Conservation (phyloP, 129 eudicot genomes). For the Centrapalus pauciflorus region DNA sequence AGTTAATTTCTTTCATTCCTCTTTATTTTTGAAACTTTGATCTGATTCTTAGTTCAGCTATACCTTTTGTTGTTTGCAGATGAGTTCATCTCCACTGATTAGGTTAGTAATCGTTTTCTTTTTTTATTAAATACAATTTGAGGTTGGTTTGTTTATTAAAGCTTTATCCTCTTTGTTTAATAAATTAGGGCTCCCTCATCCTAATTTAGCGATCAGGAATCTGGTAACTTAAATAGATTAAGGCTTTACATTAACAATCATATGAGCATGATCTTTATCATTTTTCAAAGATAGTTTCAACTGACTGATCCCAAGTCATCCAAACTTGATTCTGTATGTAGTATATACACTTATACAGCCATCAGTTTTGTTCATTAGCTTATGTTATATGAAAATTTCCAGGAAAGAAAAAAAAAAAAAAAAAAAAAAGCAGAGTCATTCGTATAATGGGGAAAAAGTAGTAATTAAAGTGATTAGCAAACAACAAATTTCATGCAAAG, state of each 20-base stretch:
- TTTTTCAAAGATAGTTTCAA: background rate
- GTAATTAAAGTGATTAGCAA: too few relatives aligned
- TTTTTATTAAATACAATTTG: background rate
- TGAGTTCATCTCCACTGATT: constrained; percentile 21
- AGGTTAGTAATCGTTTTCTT: constrained; percentile 18
- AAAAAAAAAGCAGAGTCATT: background rate
- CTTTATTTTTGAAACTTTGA: background rate
- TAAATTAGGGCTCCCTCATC: background rate
- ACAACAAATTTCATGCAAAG: too few relatives aligned
- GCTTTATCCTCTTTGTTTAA: background rate
- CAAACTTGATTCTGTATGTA: too few relatives aligned
- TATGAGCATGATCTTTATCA: background rate
- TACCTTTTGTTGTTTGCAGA: constrained; percentile 4
- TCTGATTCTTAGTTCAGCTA: background rate
- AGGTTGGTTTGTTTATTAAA: background rate
- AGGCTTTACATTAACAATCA: background rate
- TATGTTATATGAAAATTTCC: background rate
- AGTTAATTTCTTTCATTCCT: background rate
- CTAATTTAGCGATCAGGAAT: background rate
- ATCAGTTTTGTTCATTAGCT: background rate
- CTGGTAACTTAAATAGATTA: background rate
- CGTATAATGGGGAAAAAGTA: too few relatives aligned
- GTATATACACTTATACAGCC: too few relatives aligned
- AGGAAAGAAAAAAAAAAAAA: too few relatives aligned
- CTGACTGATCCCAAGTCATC: background rate